phyloP scores from a whole-genome alignment of 176 grass and related monocot species.

The Zea luxurians region DNA sequence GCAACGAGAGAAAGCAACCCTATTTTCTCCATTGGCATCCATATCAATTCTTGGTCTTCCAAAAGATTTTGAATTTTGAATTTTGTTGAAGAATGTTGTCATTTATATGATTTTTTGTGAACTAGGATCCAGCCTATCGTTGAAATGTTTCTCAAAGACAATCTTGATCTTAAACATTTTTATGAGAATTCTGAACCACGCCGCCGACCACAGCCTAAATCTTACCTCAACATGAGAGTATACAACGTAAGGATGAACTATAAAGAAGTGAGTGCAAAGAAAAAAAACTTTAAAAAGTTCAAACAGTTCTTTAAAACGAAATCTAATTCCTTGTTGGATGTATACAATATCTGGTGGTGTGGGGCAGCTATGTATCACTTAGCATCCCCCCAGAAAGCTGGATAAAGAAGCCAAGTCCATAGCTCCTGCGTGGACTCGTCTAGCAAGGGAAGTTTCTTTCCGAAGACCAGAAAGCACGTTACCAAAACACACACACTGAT shows the following conservation, averaged over 20 bases:
- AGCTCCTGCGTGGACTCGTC: neutral
- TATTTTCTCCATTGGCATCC: no score
- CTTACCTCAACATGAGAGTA: conserved; percentile 2
- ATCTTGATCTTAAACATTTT: no score
- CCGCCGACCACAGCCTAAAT: neutral
- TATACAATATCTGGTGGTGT: conserved; percentile 21
- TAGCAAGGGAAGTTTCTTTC: conserved; percentile 2
- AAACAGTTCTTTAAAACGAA: conserved; percentile 14
- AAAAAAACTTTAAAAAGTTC: neutral
- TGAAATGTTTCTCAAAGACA: no score
- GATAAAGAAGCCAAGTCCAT: neutral
- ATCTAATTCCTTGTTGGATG: conserved; percentile 39
- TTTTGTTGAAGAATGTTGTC: no score
- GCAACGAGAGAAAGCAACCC: no score
- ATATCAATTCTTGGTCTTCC: no score
- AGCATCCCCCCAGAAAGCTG: conserved; percentile 4
- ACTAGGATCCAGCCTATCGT: no score
- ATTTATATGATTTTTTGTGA: no score
- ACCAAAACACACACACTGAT: conserved; percentile 2
- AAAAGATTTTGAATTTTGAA: no score
- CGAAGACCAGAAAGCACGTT: conserved; percentile 27
- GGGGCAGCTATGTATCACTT: conserved; percentile 14
- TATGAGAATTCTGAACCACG: no score
- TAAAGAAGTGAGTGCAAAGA: neutral
- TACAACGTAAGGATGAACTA: conserved; percentile 26